Conservation (phyloP, 306 rosid species). For the Dicorynia guianensis region DNA sequence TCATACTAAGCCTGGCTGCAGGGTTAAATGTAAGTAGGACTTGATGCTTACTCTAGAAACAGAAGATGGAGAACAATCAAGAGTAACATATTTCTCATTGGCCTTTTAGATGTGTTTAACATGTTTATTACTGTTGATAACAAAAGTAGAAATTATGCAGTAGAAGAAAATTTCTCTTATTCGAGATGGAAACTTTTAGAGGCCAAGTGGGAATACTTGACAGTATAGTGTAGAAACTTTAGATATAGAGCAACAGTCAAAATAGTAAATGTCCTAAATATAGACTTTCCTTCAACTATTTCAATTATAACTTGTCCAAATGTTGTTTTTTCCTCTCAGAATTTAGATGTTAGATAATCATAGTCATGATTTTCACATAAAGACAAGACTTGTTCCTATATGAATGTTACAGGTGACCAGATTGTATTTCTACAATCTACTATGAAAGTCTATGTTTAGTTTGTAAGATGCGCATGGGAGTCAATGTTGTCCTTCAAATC, state of each 20-base stretch:
- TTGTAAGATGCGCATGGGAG: slow-evolving; percentile 10
- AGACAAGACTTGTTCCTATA: neutral
- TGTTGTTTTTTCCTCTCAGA: neutral
- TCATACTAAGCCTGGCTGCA: slow-evolving; percentile 10
- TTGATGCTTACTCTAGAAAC: slow-evolving; percentile 23
- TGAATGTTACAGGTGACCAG: neutral
- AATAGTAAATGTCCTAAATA: slow-evolving; percentile 17
- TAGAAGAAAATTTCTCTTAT: slow-evolving; percentile 15
- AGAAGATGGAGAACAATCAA: neutral
- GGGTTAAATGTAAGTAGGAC: slow-evolving; percentile 16
- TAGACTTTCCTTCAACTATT: neutral
- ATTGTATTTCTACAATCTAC: neutral
- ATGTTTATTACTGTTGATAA: slow-evolving; percentile 11
- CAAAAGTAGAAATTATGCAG: neutral
- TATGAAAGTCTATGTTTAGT: neutral
- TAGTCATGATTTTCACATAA: slow-evolving; percentile 11
- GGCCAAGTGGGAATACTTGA: neutral
- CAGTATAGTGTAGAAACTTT: neutral
- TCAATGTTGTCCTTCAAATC: neutral
- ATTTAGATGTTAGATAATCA: slow-evolving; percentile 17
- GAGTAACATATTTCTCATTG: neutral
- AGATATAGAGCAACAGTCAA: neutral
- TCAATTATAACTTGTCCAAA: slow-evolving; percentile 18
- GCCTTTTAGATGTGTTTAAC: slow-evolving; percentile 23
- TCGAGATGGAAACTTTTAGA: neutral